phyloP scores from a whole-genome alignment of 1,284 basidiomycete species.

The Sporisorium iseilematis-ciliati region DNA sequence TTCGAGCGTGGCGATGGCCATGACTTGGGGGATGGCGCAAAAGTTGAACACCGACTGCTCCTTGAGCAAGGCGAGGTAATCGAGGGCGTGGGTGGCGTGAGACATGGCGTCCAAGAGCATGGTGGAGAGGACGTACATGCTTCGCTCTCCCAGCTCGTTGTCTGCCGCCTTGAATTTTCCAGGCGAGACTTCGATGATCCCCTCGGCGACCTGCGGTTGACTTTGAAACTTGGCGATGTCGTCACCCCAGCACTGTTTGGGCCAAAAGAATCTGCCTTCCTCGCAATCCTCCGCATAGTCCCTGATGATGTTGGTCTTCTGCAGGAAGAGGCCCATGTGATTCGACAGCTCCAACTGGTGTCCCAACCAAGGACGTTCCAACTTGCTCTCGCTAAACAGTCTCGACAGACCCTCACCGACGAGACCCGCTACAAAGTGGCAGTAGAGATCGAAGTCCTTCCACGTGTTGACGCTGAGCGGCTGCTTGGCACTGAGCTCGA shows the following conservation, averaged over 20 bases:
- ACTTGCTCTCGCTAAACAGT: constrained; percentile 87
- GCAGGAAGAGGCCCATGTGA: constrained; percentile 94
- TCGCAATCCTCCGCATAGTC: constrained; percentile 94
- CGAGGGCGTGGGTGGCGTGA: constrained; percentile 86
- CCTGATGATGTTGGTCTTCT: constrained; percentile 98
- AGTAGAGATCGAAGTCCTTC: constrained; percentile 94
- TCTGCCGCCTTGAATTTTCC: constrained; percentile 54
- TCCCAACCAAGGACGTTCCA: constrained; percentile 83
- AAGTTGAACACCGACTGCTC: constrained; percentile 97
- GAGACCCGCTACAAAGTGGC: constrained; percentile 97
- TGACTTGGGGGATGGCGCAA: constrained; percentile 92
- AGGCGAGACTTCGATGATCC: constrained; percentile 56
- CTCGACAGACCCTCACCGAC: constrained; percentile 96
- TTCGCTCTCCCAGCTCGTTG: constrained; percentile 53
- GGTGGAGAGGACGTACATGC: constrained; percentile 73
- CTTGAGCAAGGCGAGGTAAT: constrained; percentile 87
- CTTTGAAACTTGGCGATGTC: constrained; percentile 45
- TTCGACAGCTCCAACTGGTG: constrained; percentile 89
- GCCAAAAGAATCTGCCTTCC: constrained; percentile 92
- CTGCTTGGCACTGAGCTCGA: constrained; percentile 53
- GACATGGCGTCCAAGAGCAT: constrained; percentile 91
- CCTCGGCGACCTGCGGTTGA: constrained; percentile 60
- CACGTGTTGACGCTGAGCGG: constrained; percentile 58
- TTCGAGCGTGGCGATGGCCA: constrained; percentile 95
- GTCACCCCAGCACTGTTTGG: constrained; percentile 85